These are phyloP conservation scores for Tylopilus felleus DNA, from an alignment of 768 basidiomycete genomes.

Conservation along the genomic window DNA sequence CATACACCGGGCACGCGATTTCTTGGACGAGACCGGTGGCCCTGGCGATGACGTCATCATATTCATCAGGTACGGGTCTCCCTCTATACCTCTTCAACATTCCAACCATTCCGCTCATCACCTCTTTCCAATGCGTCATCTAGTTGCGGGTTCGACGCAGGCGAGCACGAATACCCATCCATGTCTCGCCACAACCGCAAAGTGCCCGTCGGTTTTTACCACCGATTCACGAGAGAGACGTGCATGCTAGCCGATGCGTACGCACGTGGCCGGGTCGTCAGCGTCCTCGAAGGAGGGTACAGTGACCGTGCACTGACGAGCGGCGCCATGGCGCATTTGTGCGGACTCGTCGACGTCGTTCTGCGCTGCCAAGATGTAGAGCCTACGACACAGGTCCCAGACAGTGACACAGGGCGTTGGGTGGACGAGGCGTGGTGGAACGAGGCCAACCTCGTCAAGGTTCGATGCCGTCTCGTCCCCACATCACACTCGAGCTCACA, in stretches of 20 bases:
- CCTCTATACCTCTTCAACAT: neutral
- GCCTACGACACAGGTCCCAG: neutral
- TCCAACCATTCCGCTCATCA: neutral
- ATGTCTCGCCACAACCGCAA: constrained; percentile 94
- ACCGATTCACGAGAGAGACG: constrained; percentile 75
- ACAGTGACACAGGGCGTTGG: neutral
- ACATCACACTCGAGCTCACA: neutral
- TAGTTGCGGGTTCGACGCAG: constrained; percentile 94
- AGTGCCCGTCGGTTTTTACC: constrained; percentile 83
- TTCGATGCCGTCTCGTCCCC: constrained; percentile 19
- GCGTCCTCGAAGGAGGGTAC: constrained; percentile 94
- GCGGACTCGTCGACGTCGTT: constrained; percentile 50
- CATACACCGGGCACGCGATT: constrained; percentile 64
- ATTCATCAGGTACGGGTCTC: constrained; percentile 87
- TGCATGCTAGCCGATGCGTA: constrained; percentile 59
- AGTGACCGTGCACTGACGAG: constrained; percentile 85
- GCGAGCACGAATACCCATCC: constrained; percentile 81
- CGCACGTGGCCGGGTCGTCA: constrained; percentile 69
- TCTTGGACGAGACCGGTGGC: constrained; percentile 64
- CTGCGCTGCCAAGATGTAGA: neutral
- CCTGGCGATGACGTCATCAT: constrained; percentile 70
- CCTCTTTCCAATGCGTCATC: no score
- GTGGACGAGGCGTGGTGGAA: constrained; percentile 64
- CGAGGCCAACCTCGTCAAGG: constrained; percentile 55
- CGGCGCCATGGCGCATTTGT: constrained; percentile 78